Evolutionary conservation across 2,329 filamentous ascomycete species (phyloP).

Genomic region (Colletotrichum chlorophyti): DNA sequence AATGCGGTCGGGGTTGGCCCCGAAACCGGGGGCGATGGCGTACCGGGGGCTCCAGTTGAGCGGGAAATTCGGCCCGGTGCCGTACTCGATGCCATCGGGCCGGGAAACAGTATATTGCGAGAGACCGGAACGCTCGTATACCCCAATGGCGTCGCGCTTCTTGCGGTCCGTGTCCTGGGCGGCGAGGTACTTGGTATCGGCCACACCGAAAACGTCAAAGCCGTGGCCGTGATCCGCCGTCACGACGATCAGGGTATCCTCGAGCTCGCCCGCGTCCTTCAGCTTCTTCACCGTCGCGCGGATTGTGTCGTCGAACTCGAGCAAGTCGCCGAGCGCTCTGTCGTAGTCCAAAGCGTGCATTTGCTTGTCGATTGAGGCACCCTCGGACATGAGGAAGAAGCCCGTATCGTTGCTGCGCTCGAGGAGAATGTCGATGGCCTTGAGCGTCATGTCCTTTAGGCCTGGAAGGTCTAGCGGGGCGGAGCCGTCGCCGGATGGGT

Average conservation of each 20-base stretch:
- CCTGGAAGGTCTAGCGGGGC: conserved; percentile 79
- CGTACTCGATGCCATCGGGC: conserved; percentile 69
- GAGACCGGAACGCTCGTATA: conserved; percentile 75
- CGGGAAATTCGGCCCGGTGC: conserved; percentile 78
- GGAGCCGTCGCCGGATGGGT: conserved; percentile 68
- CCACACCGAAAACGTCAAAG: conserved; percentile 84
- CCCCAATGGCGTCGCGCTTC: conserved; percentile 78
- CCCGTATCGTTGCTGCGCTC: conserved; percentile 70
- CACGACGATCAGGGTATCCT: conserved; percentile 80
- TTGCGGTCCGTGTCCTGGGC: conserved; percentile 69
- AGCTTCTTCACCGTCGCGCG: conserved; percentile 77
- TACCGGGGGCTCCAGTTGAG: conserved; percentile 88
- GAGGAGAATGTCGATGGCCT: conserved; percentile 80
- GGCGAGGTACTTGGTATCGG: conserved; percentile 79
- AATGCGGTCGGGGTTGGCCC: conserved; percentile 76
- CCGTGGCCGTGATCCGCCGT: conserved; percentile 91
- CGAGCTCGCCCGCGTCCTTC: conserved; percentile 66
- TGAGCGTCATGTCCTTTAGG: conserved; percentile 88
- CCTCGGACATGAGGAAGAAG: conserved; percentile 89
- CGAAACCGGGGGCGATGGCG: conserved; percentile 76
- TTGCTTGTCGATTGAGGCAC: conserved; percentile 86
- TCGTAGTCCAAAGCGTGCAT: conserved; percentile 89
- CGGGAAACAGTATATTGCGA: conserved; percentile 73
- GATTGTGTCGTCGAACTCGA: conserved; percentile 85
- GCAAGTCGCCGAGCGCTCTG: conserved; percentile 81